Evolutionary conservation across 768 basidiomycete genomes (phyloP).

Genomic region (Nidularia pulvinata): DNA sequence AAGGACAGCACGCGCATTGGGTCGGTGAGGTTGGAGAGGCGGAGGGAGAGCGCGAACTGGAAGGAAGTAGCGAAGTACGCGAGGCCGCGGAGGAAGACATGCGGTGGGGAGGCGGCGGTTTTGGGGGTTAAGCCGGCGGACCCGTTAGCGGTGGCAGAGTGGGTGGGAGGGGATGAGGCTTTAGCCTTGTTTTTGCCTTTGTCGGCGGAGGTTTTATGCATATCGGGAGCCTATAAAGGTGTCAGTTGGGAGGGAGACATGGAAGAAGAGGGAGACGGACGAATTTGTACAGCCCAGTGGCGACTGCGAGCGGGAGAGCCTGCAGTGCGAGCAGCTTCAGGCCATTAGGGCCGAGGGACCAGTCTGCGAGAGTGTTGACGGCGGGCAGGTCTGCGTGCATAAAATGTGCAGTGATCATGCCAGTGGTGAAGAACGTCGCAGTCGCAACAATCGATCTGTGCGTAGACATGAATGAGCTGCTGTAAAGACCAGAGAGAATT

Average conservation of each 20-base stretch:
- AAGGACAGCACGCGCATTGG: slow-evolving; percentile 49
- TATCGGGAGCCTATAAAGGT: neutral
- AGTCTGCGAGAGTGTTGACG: slow-evolving; percentile 23
- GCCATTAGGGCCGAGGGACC: slow-evolving; percentile 35
- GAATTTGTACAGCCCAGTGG: slow-evolving; percentile 15
- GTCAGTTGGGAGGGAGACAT: neutral
- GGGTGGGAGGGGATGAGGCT: neutral
- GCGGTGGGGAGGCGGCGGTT: slow-evolving; percentile 1
- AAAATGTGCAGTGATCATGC: slow-evolving; percentile 39
- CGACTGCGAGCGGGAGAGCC: slow-evolving; percentile 32
- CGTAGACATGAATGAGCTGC: slow-evolving; percentile 5
- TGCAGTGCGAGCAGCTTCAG: slow-evolving; percentile 36
- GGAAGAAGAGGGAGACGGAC: slow-evolving; percentile 6
- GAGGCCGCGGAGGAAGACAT: slow-evolving; percentile 28
- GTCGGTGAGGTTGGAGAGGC: slow-evolving; percentile 53
- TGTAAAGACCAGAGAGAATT: slow-evolving; percentile 1
- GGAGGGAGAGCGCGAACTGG: slow-evolving; percentile 53
- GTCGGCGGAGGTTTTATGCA: neutral
- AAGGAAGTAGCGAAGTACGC: slow-evolving; percentile 39
- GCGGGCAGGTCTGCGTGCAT: slow-evolving; percentile 32
- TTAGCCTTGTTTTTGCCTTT: neutral
- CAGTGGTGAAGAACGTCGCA: slow-evolving; percentile 49
- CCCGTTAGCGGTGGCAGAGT: too few species aligned
- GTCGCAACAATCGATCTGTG: slow-evolving; percentile 55
- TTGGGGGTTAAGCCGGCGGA: too few species aligned